Percentiles rank a stretch among this genome's conserved stretches.
Conservation (phyloP, 176 grass and related monocot genomes). For the Microstegium vimineum region DNA sequence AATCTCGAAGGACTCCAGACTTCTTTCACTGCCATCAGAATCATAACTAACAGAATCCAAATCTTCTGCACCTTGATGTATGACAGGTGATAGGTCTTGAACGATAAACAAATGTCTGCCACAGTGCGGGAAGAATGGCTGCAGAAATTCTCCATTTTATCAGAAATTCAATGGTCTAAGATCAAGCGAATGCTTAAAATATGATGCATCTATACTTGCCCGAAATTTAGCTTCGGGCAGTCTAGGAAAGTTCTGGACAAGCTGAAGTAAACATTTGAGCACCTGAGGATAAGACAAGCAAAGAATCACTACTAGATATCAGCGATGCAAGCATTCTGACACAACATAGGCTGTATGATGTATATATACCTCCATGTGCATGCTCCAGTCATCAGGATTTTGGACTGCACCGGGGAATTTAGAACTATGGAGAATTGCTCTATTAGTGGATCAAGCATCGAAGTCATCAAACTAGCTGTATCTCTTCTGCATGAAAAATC, state of each 20-base stretch:
- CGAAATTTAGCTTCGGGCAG: slow-evolving; percentile 68
- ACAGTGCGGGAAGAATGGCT: slow-evolving; percentile 77
- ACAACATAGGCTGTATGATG: neutral
- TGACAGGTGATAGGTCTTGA: slow-evolving; percentile 77
- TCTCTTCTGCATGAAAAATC: slow-evolving; percentile 62
- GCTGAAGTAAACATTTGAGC: slow-evolving; percentile 95
- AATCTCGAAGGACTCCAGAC: slow-evolving; percentile 84
- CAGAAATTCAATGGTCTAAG: slow-evolving; percentile 8
- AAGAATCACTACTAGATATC: slow-evolving; percentile 28
- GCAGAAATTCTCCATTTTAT: slow-evolving; percentile 22
- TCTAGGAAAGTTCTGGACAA: slow-evolving; percentile 82
- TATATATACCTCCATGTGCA: slow-evolving; percentile 97
- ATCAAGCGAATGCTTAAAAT: neutral
- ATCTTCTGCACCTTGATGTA: slow-evolving; percentile 67
- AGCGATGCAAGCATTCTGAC: neutral
- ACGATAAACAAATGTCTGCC: slow-evolving; percentile 86
- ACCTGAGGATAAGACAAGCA: slow-evolving; percentile 60
- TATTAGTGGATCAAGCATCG: slow-evolving; percentile 74
- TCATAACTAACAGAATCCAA: slow-evolving; percentile 69
- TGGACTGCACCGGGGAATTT: slow-evolving; percentile 65
- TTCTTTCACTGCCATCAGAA: slow-evolving; percentile 86
- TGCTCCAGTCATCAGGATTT: slow-evolving; percentile 94
- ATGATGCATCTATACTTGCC: slow-evolving; percentile 41
- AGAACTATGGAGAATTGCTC: slow-evolving; percentile 76
- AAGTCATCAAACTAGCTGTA: slow-evolving; percentile 65